phyloP scores from a whole-genome alignment of 768 basidiomycete genomes.

The Harrya chromipes region DNA sequence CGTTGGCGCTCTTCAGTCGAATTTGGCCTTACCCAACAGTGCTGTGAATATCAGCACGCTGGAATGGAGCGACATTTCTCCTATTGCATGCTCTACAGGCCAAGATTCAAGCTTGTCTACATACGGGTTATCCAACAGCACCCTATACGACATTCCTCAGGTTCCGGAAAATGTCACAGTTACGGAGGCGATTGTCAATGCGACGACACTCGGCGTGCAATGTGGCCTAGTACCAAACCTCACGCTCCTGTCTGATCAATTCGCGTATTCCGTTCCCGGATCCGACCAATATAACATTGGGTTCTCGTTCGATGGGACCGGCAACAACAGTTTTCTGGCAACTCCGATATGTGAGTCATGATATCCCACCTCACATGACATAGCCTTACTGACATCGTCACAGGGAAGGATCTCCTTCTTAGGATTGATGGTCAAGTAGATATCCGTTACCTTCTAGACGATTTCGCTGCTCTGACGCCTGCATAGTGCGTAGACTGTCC shows the following conservation, averaged over 20 bases:
- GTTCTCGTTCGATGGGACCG: background rate
- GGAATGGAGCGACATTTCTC: background rate
- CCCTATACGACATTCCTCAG: background rate
- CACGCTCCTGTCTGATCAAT: background rate
- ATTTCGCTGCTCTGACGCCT: background rate
- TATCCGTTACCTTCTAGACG: too few relatives aligned
- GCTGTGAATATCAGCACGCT: background rate
- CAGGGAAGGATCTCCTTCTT: background rate
- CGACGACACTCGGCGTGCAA: background rate
- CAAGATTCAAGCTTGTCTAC: background rate
- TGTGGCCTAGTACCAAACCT: background rate
- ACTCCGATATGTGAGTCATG: background rate
- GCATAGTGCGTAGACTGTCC: background rate
- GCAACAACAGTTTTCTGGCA: background rate
- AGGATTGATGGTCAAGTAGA: background rate
- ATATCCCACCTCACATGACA: too few relatives aligned
- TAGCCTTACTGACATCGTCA: background rate
- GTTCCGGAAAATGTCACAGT: background rate
- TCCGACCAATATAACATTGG: background rate
- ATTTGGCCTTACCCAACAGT: background rate
- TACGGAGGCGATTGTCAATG: background rate
- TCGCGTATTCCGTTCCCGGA: fast-evolving
- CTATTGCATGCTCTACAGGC: background rate
- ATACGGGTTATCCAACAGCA: background rate
- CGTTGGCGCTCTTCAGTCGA: slow-evolving; percentile 1